Conservation (phyloP, 1,284 basidiomycete genomes). For the Malassezia sympodialis region DNA sequence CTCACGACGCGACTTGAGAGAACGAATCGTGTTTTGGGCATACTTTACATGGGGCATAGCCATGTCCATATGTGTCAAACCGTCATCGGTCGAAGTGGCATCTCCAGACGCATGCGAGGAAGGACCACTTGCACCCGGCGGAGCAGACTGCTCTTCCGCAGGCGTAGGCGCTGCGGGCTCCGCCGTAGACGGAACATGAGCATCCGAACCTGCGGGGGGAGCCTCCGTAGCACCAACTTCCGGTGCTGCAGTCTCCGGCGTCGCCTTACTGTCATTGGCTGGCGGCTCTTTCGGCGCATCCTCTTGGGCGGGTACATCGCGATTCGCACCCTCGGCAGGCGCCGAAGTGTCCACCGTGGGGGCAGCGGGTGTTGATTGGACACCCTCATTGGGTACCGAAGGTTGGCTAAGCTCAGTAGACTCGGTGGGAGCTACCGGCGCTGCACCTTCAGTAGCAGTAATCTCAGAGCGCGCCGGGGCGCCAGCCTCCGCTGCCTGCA, state of each 20-base stretch:
- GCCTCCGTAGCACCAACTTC: background rate
- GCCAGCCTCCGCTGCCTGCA: background rate
- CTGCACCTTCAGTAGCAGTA: background rate
- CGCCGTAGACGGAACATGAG: background rate
- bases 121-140: background rate
- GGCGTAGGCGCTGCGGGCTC: background rate
- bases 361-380: background rate
- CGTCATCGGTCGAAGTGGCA: background rate
- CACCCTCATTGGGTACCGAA: background rate
- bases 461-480: background rate
- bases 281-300: background rate
- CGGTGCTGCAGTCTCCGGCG: background rate
- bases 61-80: slow-evolving; percentile 19
- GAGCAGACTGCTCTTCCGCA: too few relatives aligned
- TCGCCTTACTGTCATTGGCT: background rate
- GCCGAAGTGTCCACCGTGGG: background rate
- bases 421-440: background rate
- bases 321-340: background rate
- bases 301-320: background rate
- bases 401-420: background rate
- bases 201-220: background rate
- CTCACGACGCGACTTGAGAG: slow-evolving; percentile 77
- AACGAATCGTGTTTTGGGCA: slow-evolving; percentile 65
- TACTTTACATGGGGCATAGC: slow-evolving; percentile 65
- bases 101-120: background rate